Conservation (phyloP, 139 green algal genomes). For the Nannochloris sp. region DNA sequence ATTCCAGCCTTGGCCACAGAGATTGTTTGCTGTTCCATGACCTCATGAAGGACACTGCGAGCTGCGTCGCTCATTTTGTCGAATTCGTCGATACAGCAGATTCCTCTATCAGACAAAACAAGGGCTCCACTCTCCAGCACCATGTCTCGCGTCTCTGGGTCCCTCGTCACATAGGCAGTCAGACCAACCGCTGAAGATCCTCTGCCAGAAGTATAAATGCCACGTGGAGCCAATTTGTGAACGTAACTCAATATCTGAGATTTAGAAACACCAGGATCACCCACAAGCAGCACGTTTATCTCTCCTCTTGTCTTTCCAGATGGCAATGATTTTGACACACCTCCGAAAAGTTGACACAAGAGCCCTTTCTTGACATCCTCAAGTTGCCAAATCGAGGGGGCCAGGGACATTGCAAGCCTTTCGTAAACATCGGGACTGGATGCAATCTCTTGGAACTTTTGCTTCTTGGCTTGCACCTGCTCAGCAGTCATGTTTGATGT, state of each 20-base stretch:
- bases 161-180: conserved; percentile 91
- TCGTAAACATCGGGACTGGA: conserved; percentile 76
- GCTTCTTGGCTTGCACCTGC: conserved; percentile 21
- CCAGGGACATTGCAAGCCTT: conserved; percentile 71
- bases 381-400: conserved; percentile 94
- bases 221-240: conserved; percentile 86
- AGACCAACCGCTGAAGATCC: conserved; percentile 88
- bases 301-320: conserved; percentile 60
- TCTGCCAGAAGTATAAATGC: conserved; percentile 91
- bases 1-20: conserved; percentile 97
- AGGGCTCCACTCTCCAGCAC: conserved; percentile 94
- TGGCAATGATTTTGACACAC: conserved; percentile 53
- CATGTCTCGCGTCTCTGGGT: conserved; percentile 86
- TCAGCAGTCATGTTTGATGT: conserved; percentile 28
- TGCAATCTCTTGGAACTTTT: conserved; percentile 42
- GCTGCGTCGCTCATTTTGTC: conserved; percentile 97
- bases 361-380: conserved; percentile 94
- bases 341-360: conserved; percentile 75
- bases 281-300: conserved; percentile 95
- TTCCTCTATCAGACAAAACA: conserved; percentile 82
- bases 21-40: conserved; percentile 99
- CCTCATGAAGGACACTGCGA: conserved; percentile 81
- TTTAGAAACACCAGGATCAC: conserved; percentile 91
- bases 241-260: conserved; percentile 93
- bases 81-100: conserved; percentile 99